These are phyloP conservation scores for Monosporascus sp. DNA, from an alignment of 2,329 filamentous ascomycete genomes.

Conservation along the genomic window DNA sequence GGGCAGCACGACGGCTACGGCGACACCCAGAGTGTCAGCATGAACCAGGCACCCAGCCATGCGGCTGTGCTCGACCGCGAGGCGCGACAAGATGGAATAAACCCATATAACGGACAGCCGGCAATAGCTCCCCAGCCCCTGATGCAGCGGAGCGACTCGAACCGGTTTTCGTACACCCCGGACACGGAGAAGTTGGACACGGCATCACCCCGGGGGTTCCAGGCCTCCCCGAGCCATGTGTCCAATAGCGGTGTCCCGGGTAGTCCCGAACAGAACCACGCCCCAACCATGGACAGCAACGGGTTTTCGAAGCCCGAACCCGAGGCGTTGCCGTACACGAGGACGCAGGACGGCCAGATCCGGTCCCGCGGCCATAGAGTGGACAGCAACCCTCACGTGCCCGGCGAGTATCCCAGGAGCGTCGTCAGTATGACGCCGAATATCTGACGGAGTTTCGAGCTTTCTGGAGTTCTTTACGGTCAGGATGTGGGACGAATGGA, in stretches of 20 bases:
- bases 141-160: constrained; percentile 8
- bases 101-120: constrained; percentile 50
- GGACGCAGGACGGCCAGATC: constrained; percentile 12
- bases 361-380: constrained; percentile 13
- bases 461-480: too few relatives aligned
- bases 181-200: constrained; percentile 12
- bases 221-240: constrained; percentile 10
- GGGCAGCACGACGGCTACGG: constrained; percentile 36
- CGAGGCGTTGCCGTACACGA: constrained; percentile 3
- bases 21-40: constrained; percentile 37
- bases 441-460: neutral
- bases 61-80: constrained; percentile 46
- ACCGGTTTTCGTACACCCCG: constrained; percentile 12
- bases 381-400: constrained; percentile 24
- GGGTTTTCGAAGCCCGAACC: constrained; percentile 13
- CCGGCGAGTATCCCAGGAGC: constrained; percentile 23
- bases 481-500: too few relatives aligned
- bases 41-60: constrained; percentile 45
- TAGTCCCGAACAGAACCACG: constrained; percentile 9
- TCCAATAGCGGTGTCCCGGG: constrained; percentile 1
- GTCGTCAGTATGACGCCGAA: constrained; percentile 9
- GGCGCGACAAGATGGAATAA: constrained; percentile 50
- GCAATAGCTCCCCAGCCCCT: constrained; percentile 12
- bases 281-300: constrained; percentile 4
- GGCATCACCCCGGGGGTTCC: constrained; percentile 15